Percentiles rank a stretch among this genome's conserved stretches.
Conservation (phyloP, 1,284 basidiomycete species). For the Leccinum pachyderme region DNA sequence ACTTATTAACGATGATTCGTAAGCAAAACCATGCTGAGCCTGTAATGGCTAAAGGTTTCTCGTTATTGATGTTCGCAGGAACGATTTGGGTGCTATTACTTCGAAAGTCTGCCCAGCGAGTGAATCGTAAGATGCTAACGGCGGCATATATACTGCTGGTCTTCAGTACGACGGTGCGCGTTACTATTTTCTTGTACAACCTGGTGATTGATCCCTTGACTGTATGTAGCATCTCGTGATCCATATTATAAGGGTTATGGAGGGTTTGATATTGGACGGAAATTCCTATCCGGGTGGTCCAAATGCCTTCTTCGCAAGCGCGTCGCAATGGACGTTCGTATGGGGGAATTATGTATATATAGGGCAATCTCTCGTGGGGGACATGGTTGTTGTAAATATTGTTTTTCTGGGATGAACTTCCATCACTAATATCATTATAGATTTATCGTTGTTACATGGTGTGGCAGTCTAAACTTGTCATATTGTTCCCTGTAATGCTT, state of each 20-base stretch:
- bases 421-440: not conserved
- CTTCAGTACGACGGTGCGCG: conserved; percentile 18
- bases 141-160: conserved; percentile 15
- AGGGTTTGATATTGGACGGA: not conserved
- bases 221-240: not conserved
- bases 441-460: not conserved
- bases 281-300: not conserved
- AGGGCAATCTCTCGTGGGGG: not conserved
- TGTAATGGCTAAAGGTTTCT: conserved; percentile 9
- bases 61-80: conserved; percentile 21
- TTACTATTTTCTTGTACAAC: not conserved
- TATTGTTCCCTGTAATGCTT: not conserved
- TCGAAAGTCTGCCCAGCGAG: not conserved
- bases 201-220: not conserved
- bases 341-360: not conserved
- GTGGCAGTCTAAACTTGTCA: not conserved
- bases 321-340: conserved; percentile 2
- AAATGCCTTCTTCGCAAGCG: not conserved
- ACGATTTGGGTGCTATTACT: conserved; percentile 14
- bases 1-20: not conserved
- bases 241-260: not conserved
- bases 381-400: not conserved
- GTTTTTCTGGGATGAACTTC: not conserved
- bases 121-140: conserved; percentile 14
- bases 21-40: not conserved